Conservation (phyloP, 805 yeast species). For the Wickerhamomyces mucosus region DNA sequence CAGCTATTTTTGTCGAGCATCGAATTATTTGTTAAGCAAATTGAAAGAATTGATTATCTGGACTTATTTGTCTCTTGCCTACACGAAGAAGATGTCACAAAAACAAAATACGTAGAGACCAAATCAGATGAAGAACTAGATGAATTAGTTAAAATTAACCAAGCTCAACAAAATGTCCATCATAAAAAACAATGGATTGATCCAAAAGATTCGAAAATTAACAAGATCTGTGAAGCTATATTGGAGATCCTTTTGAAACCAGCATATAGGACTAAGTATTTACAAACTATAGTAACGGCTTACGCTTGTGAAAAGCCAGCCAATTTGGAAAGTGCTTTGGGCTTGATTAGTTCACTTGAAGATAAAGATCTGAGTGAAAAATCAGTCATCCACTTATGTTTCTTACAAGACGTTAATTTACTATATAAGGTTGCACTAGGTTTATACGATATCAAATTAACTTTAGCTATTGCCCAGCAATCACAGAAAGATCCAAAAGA, state of each 20-base stretch:
- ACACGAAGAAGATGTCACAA: constrained; percentile 75
- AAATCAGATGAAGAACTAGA: constrained; percentile 21
- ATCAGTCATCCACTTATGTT: constrained; percentile 74
- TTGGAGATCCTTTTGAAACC: constrained; percentile 44
- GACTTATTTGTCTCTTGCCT: constrained; percentile 84
- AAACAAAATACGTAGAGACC: constrained; percentile 78
- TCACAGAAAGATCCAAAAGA: constrained; percentile 98
- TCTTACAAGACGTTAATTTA: constrained; percentile 79
- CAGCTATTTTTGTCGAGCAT: constrained; percentile 53
- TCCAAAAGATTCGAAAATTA: constrained; percentile 49
- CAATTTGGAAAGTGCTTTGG: constrained; percentile 65
- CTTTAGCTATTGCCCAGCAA: constrained; percentile 84
- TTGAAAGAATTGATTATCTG: constrained; percentile 63
- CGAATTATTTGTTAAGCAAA: constrained; percentile 58
- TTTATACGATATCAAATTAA: constrained; percentile 69
- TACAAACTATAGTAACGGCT: constrained; percentile 80
- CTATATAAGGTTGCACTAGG: constrained; percentile 76
- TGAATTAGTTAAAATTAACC: constrained; percentile 21
- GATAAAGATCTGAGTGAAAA: constrained; percentile 42
- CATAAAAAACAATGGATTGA: constrained; percentile 28
- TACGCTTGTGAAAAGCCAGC: constrained; percentile 90
- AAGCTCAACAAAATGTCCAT: constrained; percentile 28
- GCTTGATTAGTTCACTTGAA: constrained; percentile 44
- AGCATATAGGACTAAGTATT: constrained; percentile 43
- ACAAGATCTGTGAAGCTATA: constrained; percentile 66